phyloP scores from a whole-genome alignment of 2,329 filamentous ascomycete species.

The Penicillium sp. region DNA sequence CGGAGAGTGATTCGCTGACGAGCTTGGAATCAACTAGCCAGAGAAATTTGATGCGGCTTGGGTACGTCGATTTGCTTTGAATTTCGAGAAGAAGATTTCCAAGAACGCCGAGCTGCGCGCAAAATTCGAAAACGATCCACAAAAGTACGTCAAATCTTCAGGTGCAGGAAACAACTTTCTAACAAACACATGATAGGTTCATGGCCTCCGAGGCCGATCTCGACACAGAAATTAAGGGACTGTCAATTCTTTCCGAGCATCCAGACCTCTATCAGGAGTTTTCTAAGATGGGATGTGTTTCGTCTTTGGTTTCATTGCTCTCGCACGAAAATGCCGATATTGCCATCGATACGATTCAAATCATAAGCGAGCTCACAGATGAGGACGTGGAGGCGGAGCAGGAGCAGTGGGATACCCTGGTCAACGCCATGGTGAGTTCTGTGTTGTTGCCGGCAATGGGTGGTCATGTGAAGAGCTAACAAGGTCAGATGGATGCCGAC shows the following conservation, averaged over 20 bases:
- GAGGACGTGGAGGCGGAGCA: conserved; percentile 81
- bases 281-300: conserved; percentile 64
- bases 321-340: conserved; percentile 97
- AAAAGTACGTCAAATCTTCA: conserved; percentile 49
- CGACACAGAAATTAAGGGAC: conserved; percentile 76
- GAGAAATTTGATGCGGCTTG: conserved; percentile 80
- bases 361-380: conserved; percentile 84
- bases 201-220: conserved; percentile 83
- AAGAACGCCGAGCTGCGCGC: conserved; percentile 87
- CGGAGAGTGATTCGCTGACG: conserved; percentile 17
- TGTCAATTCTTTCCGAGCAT: conserved; percentile 84
- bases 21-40: conserved; percentile 29
- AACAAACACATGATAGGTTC: conserved; percentile 42
- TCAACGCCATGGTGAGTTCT: conserved; percentile 50
- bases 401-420: conserved; percentile 72
- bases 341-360: conserved; percentile 82
- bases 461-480: conserved; percentile 12
- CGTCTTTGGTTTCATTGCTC: conserved; percentile 70
- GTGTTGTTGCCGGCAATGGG: no score
- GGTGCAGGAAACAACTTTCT: no score
- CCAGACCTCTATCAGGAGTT: conserved; percentile 77
- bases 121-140: conserved; percentile 71
- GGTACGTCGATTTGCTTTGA: conserved; percentile 73
- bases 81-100: conserved; percentile 83
- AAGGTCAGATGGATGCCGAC: conserved; percentile 33